These are phyloP conservation scores for Boletus rubescentipes DNA, from an alignment of 768 basidiomycete genomes.

Conservation along the genomic window DNA sequence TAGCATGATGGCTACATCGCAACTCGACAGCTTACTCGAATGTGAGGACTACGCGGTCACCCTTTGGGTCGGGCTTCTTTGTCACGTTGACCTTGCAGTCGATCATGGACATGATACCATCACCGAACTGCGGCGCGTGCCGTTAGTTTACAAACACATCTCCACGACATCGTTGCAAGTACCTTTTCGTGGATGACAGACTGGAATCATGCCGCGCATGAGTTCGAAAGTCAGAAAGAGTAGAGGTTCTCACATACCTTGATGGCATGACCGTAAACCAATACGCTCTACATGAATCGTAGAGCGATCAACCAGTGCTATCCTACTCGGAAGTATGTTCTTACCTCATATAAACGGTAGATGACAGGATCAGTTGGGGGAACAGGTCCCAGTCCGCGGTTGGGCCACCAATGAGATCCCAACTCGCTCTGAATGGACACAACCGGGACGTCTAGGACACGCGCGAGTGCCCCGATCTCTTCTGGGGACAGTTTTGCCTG, in stretches of 20 bases:
- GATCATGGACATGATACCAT: constrained; percentile 89
- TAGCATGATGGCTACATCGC: neutral
- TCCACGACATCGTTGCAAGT: neutral
- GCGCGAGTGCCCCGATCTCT: constrained; percentile 54
- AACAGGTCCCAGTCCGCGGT: constrained; percentile 62
- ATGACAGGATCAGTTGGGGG: constrained; percentile 79
- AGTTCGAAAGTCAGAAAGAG: neutral
- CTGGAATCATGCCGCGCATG: constrained; percentile 28
- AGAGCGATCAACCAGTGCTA: neutral
- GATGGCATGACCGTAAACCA: constrained; percentile 79
- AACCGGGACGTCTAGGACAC: constrained; percentile 49
- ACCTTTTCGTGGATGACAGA: constrained; percentile 80
- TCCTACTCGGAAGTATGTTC: constrained; percentile 1
- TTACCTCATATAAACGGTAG: constrained; percentile 79
- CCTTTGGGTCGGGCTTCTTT: constrained; percentile 72
- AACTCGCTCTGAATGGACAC: constrained; percentile 42
- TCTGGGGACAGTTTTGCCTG: constrained; percentile 69
- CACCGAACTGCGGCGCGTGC: constrained; percentile 57
- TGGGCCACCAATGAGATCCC: constrained; percentile 72
- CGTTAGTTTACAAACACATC: neutral
- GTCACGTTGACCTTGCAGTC: constrained; percentile 72
- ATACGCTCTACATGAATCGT: constrained; percentile 46
- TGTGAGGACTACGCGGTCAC: constrained; percentile 75
- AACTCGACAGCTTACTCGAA: constrained; percentile 60
- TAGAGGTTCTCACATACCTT: constrained; percentile 46